Conservation (phyloP, 148 eudicot species). For the Vaccinium myrtillus region DNA sequence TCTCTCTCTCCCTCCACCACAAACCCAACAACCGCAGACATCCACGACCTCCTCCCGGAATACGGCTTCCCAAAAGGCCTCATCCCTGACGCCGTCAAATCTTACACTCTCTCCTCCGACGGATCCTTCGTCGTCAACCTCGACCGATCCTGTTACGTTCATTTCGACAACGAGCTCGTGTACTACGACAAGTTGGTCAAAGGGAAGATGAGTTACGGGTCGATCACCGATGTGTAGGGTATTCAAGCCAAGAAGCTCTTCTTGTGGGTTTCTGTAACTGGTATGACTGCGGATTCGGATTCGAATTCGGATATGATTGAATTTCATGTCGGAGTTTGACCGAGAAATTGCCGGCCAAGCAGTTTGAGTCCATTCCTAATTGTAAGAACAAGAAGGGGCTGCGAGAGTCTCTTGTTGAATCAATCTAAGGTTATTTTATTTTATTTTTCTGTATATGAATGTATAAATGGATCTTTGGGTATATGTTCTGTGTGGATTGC, state of each 20-base stretch:
- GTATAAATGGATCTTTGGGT: not conserved
- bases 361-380: slow-evolving; percentile 46
- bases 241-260: slow-evolving; percentile 74
- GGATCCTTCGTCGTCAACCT: slow-evolving; percentile 49
- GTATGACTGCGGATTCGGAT: slow-evolving; percentile 43
- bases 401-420: slow-evolving; percentile 4
- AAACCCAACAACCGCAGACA: slow-evolving; percentile 28
- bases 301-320: slow-evolving; percentile 37
- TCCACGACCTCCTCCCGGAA: slow-evolving; percentile 70
- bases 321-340: slow-evolving; percentile 64
- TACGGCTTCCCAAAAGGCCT: slow-evolving; percentile 75
- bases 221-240: slow-evolving; percentile 58
- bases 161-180: slow-evolving; percentile 62
- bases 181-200: slow-evolving; percentile 49
- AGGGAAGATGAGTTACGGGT: slow-evolving; percentile 57
- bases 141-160: slow-evolving; percentile 57
- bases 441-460: not conserved
- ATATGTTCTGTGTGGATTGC: not conserved
- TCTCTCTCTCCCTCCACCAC: slow-evolving; percentile 17
- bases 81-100: slow-evolving; percentile 52
- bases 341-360: slow-evolving; percentile 58
- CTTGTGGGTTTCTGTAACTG: slow-evolving; percentile 68
- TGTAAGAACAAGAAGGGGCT: slow-evolving; percentile 42
- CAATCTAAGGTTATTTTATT: slow-evolving; percentile 20
- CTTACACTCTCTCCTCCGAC: slow-evolving; percentile 57